Percentiles rank a stretch among this genome's conserved stretches.
Conservation (phyloP, 352 stramenopile species). For the Phytophthora melonis region DNA sequence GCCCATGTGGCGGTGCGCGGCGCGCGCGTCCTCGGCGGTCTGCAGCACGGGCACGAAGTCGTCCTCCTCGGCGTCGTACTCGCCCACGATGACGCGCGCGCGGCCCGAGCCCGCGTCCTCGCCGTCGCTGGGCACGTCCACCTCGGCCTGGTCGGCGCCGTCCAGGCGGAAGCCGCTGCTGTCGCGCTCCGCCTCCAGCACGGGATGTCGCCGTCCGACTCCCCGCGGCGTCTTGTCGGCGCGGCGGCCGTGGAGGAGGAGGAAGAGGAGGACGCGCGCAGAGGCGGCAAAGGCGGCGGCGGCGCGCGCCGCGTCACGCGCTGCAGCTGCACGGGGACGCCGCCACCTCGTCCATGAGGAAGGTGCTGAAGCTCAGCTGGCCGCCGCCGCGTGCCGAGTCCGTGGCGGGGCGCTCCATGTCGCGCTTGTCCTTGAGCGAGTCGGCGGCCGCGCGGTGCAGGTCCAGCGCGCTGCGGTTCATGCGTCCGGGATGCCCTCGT, state of each 20-base stretch:
- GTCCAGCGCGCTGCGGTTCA: conserved; percentile 36
- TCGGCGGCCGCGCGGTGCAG: conserved; percentile 18
- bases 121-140: conserved; percentile 41
- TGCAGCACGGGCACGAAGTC: conserved; percentile 76
- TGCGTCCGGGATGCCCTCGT: background rate
- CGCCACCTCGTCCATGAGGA: conserved; percentile 65
- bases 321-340: conserved; percentile 33
- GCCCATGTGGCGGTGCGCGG: conserved; percentile 40
- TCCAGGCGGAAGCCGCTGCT: conserved; percentile 57
- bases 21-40: conserved; percentile 66
- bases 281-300: conserved; percentile 26
- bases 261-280: conserved; percentile 1
- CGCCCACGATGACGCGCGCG: conserved; percentile 39
- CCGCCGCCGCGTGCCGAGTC: conserved; percentile 17
- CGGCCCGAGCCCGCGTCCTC: conserved; percentile 40
- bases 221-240: background rate
- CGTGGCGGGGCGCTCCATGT: conserved; percentile 26
- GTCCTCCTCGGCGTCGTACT: conserved; percentile 57
- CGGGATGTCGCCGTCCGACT: conserved; percentile 71
- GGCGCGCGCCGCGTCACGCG: conserved; percentile 21
- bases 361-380: conserved; percentile 61
- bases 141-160: conserved; percentile 39
- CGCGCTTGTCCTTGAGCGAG: conserved; percentile 13
- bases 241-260: background rate
- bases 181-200: conserved; percentile 59